Conservation (phyloP, 2,329 filamentous ascomycete species). For the Colletotrichum eremochloae region DNA sequence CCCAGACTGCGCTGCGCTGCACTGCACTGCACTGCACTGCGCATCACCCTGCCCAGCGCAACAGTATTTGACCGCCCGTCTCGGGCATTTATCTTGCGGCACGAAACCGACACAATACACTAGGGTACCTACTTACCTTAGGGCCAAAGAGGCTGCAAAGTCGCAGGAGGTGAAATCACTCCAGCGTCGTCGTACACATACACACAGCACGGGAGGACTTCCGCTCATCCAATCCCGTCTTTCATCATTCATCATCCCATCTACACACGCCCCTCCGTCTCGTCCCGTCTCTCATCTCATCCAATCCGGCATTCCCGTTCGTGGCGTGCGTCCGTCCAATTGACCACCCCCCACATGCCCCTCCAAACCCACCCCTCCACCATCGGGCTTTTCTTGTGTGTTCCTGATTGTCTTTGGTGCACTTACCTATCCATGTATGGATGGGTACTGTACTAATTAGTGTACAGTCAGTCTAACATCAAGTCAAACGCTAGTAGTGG, state of each 20-base stretch:
- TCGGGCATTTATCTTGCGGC: slow-evolving; percentile 29
- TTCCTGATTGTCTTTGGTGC: slow-evolving; percentile 32
- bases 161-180: background rate
- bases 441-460: no score
- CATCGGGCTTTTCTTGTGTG: slow-evolving; percentile 15
- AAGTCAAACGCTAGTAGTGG: slow-evolving; percentile 33
- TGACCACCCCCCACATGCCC: slow-evolving; percentile 1
- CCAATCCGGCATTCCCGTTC: slow-evolving; percentile 14
- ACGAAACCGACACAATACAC: background rate
- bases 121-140: background rate
- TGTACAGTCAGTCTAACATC: no score
- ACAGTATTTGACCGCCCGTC: slow-evolving; percentile 17
- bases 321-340: slow-evolving; percentile 11
- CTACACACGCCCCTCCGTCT: background rate
- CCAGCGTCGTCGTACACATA: background rate
- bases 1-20: background rate
- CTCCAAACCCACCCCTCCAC: slow-evolving; percentile 12
- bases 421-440: no score
- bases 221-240: background rate
- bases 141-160: slow-evolving; percentile 1
- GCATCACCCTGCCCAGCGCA: background rate
- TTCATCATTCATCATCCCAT: background rate
- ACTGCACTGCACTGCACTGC: background rate
- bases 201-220: background rate
- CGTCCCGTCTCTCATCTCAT: slow-evolving; percentile 18